phyloP scores from a whole-genome alignment of 257 asterid species.

The Solanum sitiens region DNA sequence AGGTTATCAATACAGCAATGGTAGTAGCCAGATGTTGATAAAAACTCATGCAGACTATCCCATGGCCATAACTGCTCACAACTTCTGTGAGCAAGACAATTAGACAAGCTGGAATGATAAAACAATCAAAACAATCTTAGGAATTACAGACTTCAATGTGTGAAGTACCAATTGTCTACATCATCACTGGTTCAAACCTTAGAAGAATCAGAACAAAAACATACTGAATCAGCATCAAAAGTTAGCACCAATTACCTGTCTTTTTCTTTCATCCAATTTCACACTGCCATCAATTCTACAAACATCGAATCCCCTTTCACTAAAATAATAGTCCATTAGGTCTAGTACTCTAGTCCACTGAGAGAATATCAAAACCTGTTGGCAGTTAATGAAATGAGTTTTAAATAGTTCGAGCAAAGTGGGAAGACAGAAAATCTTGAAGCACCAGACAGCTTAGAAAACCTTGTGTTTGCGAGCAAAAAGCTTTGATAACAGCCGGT shows the following conservation, averaged over 20 bases:
- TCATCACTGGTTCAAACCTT: neutral
- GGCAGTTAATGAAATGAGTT: neutral
- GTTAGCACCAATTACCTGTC: slow-evolving; percentile 46
- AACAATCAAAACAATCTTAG: neutral
- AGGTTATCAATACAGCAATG: neutral
- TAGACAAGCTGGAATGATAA: neutral
- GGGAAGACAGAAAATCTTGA: neutral
- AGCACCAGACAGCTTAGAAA: neutral
- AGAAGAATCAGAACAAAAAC: neutral
- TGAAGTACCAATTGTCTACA: neutral
- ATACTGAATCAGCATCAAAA: neutral
- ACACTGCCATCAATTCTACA: slow-evolving; percentile 94
- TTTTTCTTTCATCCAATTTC: slow-evolving; percentile 59
- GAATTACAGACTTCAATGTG: neutral
- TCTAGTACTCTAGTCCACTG: slow-evolving; percentile 96
- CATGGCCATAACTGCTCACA: neutral
- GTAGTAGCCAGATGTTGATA: neutral
- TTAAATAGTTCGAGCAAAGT: neutral
- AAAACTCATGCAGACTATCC: neutral
- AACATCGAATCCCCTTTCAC: slow-evolving; percentile 69
- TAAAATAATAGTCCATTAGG: slow-evolving; percentile 87
- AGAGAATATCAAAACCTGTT: slow-evolving; percentile 89
- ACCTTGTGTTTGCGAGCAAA: slow-evolving; percentile 86
- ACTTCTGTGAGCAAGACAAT: neutral
- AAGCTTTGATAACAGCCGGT: slow-evolving; percentile 57